Conservation (phyloP, 345 rosid species). For the Carallia pectinifolia region DNA sequence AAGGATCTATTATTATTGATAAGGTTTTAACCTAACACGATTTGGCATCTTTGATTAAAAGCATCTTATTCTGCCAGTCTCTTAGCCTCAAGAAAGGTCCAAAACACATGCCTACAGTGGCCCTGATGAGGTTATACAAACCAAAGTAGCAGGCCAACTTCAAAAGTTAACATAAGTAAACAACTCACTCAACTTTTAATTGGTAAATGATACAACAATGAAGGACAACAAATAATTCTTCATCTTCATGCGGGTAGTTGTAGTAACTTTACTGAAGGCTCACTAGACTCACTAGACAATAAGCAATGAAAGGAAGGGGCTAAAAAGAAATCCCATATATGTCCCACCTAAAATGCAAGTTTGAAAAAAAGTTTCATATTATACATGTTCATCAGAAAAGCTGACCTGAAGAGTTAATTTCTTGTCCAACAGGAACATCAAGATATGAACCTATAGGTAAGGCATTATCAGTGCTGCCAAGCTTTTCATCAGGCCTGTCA, state of each 20-base stretch:
- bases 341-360: background rate
- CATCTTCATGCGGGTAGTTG: too few relatives aligned
- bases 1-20: too few relatives aligned
- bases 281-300: too few relatives aligned
- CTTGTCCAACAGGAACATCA: slow-evolving; percentile 95
- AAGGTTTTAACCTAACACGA: too few relatives aligned
- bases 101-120: background rate
- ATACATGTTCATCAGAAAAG: slow-evolving; percentile 4
- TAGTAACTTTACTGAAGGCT: too few relatives aligned
- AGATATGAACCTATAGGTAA: slow-evolving; percentile 82
- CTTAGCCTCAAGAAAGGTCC: background rate
- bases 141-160: background rate
- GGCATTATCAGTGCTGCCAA: slow-evolving; percentile 53
- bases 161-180: background rate
- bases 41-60: too few relatives aligned
- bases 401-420: slow-evolving; percentile 85
- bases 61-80: too few relatives aligned
- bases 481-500: slow-evolving; percentile 59
- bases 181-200: background rate
- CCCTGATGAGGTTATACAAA: background rate
- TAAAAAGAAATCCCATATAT: background rate
- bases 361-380: background rate
- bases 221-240: background rate
- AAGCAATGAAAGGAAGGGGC: background rate
- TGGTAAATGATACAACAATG: background rate